Conservation (phyloP, 1,284 basidiomycete genomes). For the Volvariella surrecta region DNA sequence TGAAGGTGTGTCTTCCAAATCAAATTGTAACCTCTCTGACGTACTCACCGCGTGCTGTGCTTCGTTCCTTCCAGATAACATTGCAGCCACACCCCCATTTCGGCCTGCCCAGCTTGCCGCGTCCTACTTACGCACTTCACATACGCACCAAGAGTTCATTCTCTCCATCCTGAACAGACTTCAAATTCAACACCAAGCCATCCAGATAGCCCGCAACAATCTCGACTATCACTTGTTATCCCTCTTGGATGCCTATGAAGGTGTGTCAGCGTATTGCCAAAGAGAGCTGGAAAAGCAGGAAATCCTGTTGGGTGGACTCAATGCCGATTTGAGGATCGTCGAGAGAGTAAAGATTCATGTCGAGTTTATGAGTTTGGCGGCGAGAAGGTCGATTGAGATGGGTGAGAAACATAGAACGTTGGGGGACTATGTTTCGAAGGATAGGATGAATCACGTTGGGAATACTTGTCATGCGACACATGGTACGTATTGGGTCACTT, state of each 20-base stretch:
- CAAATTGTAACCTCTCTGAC: not conserved
- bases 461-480: slow-evolving; percentile 67
- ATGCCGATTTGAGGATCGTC: slow-evolving; percentile 64
- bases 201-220: slow-evolving; percentile 56
- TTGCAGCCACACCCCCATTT: slow-evolving; percentile 62
- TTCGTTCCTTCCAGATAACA: slow-evolving; percentile 36
- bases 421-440: slow-evolving; percentile 70
- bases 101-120: slow-evolving; percentile 55
- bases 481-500: slow-evolving; percentile 31
- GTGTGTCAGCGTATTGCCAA: slow-evolving; percentile 42
- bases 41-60: not conserved
- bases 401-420: slow-evolving; percentile 63
- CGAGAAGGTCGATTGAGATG: slow-evolving; percentile 56
- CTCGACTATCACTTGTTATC: slow-evolving; percentile 65
- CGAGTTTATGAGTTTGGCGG: slow-evolving; percentile 62
- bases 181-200: slow-evolving; percentile 54
- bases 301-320: slow-evolving; percentile 47
- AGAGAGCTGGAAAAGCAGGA: slow-evolving; percentile 59
- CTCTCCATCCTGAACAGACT: slow-evolving; percentile 41
- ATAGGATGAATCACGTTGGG: slow-evolving; percentile 73
- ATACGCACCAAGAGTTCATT: slow-evolving; percentile 52
- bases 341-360: slow-evolving; percentile 56
- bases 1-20: slow-evolving; percentile 49
- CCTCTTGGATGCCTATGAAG: slow-evolving; percentile 62
- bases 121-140: slow-evolving; percentile 54